Evolutionary conservation across 257 asterid species (phyloP).

Genomic region (Euphrasia confusa): DNA sequence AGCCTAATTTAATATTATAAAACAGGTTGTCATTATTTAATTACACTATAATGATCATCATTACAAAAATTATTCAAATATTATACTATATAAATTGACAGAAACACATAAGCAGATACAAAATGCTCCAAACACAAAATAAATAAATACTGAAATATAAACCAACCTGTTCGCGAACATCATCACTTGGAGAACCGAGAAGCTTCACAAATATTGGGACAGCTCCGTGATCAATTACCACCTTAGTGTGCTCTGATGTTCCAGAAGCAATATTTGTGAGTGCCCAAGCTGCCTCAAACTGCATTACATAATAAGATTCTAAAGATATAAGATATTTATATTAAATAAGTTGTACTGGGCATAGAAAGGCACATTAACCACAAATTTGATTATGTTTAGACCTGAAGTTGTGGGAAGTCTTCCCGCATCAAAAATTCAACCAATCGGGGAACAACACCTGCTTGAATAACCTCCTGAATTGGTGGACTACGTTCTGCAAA

Average conservation of each 20-base stretch:
- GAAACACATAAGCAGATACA: neutral
- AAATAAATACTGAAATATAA: neutral
- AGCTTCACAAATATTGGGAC: slow-evolving; percentile 75
- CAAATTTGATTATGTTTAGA: slow-evolving; percentile 11
- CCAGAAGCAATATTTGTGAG: slow-evolving; percentile 93
- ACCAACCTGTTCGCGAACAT: slow-evolving; percentile 85
- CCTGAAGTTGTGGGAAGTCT: slow-evolving; percentile 88
- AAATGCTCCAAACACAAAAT: neutral
- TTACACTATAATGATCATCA: neutral
- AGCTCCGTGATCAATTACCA: slow-evolving; percentile 85
- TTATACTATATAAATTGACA: neutral
- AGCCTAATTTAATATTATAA: slow-evolving; percentile 43
- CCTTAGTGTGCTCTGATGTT: slow-evolving; percentile 84
- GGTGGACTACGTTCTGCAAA: slow-evolving; percentile 79
- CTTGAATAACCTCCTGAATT: slow-evolving; percentile 72
- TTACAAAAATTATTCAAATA: neutral
- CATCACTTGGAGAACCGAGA: slow-evolving; percentile 80
- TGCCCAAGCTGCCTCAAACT: slow-evolving; percentile 99
- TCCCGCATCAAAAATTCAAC: slow-evolving; percentile 74
- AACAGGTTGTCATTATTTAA: neutral
- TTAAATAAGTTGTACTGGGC: neutral
- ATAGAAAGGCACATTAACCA: neutral
- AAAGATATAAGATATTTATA: neutral
- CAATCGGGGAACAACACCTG: slow-evolving; percentile 85
- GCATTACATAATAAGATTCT: neutral